phyloP scores from a whole-genome alignment of 345 rosid species.

The Brassica carinata region DNA sequence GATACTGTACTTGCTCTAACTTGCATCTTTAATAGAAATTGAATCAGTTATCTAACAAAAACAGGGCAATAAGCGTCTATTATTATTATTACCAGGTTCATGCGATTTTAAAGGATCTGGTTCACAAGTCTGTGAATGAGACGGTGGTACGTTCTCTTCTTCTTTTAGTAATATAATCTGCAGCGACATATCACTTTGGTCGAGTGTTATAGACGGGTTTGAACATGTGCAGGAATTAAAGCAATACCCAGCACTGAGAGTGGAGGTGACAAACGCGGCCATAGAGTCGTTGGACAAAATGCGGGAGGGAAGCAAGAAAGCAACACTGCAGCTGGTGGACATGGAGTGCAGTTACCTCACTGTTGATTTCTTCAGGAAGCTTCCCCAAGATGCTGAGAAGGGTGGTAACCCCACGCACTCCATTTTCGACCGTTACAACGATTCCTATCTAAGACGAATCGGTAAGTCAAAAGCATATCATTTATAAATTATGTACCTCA shows the following conservation, averaged over 20 bases:
- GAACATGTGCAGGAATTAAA: conserved; percentile 73
- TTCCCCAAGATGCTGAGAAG: conserved; percentile 97
- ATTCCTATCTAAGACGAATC: conserved; percentile 83
- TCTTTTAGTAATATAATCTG: conserved; percentile 3
- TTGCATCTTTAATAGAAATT: conserved; percentile 7
- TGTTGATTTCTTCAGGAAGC: conserved; percentile 95
- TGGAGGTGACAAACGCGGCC: conserved; percentile 90
- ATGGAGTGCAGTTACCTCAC: conserved; percentile 96
- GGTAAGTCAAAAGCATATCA: conserved; percentile 52
- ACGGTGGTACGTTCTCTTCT: conserved; percentile 63
- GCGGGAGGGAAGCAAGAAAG: conserved; percentile 88
- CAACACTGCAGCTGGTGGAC: conserved; percentile 89
- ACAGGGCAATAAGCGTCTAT: not conserved
- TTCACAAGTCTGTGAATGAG: conserved; percentile 91
- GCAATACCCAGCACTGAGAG: conserved; percentile 97
- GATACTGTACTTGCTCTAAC: conserved; percentile 75
- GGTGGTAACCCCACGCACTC: conserved; percentile 98
- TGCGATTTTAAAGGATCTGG: conserved; percentile 84
- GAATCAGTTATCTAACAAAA: conserved; percentile 9
- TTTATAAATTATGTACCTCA: not conserved
- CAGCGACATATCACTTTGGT: not conserved
- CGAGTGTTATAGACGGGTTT: conserved; percentile 17
- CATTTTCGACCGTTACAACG: conserved; percentile 93
- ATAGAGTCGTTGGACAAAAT: conserved; percentile 86
- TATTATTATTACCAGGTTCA: conserved; percentile 59